Base-by-base conservation (phyloP, 192 early-diverging fungal genomes). In the Umbelopsis sp. region DNA sequence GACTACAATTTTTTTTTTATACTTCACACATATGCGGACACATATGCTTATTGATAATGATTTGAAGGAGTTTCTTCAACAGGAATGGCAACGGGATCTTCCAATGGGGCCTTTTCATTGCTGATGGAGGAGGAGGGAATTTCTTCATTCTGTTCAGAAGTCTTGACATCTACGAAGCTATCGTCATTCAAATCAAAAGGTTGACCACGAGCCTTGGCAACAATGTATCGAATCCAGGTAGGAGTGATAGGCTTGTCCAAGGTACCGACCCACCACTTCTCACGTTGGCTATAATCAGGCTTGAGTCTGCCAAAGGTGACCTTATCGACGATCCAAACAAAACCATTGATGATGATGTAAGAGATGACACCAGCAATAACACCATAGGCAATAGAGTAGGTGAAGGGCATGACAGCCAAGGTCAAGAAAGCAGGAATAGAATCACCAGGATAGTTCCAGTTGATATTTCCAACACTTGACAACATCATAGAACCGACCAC, bases 401-500 rank as follows among this genome's bases (percentile, higher is more conserved):
- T 90, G 56, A 94, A 76, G 8, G 93, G 93, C 78, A 94, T 93
- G 76, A 94, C 74, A 47, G 87, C 85, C 45, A 94, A 84, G 17
- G 90, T 90, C 49, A 93, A 72, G 77, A 94, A 94, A 0, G 93
- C 93, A 3, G 93, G 93, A 9, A 94, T 87, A 0, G 85, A 85
- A 68, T 94, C 91, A 43, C 91, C 90, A 59, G 90, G 77, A 76
- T 93, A 93, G 62, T 89, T 81, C 86, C 91, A 94, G 80, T 94
- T 94, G 80, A 94, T 89, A 65, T 90, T 77, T 1, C 84, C 76
- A 16, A 93, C 83, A 32, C 82, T 84, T 21, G 86, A 81, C 51
- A 88, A 82, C 93, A 95, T 95, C 89, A 95, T 82, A 9, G 88
- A 89, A 36, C 93, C 93, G 8, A 95, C 91, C 29, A 89, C 69